Evolutionary conservation across 2,329 filamentous ascomycete genomes (phyloP).

Genomic region (Beauveria caledonica): DNA sequence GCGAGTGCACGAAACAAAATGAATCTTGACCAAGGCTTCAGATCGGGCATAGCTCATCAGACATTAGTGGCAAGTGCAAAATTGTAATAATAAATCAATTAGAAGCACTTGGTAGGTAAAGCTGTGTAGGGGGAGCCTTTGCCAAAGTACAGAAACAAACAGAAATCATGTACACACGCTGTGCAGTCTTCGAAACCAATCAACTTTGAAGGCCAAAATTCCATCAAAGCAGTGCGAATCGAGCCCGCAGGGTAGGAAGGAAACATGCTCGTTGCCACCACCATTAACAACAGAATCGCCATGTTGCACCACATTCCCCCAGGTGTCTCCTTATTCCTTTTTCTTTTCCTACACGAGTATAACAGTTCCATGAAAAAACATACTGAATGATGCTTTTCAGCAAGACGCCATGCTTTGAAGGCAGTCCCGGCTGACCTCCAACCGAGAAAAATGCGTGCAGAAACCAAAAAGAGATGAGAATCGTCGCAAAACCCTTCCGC

Average conservation of each 20-base stretch:
- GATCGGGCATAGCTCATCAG: too few species aligned
- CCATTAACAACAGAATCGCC: slow-evolving; percentile 9
- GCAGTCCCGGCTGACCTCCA: slow-evolving; percentile 9
- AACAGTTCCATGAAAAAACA: slow-evolving; percentile 10
- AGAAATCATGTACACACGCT: slow-evolving; percentile 6
- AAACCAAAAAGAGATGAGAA: slow-evolving; percentile 6
- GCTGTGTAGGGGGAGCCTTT: background rate
- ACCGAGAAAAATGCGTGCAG: slow-evolving; percentile 10
- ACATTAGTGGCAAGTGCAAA: background rate
- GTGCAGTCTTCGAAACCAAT: slow-evolving; percentile 5
- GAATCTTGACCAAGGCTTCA: too few species aligned
- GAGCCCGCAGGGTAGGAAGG: slow-evolving; percentile 5
- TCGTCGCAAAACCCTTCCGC: slow-evolving; percentile 8
- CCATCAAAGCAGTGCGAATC: slow-evolving; percentile 2
- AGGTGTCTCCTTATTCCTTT: background rate
- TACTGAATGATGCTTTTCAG: slow-evolving; percentile 10
- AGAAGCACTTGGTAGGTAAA: slow-evolving; percentile 7
- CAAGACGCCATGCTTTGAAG: slow-evolving; percentile 12
- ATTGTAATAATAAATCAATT: background rate
- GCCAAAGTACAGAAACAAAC: background rate
- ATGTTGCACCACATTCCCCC: slow-evolving; percentile 2
- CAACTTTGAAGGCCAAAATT: background rate
- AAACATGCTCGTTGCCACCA: slow-evolving; percentile 5
- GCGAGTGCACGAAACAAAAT: background rate
- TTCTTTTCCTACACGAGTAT: slow-evolving; percentile 10